phyloP scores from a whole-genome alignment of 495 filamentous ascomycete genomes.

The Talaromyces liani region DNA sequence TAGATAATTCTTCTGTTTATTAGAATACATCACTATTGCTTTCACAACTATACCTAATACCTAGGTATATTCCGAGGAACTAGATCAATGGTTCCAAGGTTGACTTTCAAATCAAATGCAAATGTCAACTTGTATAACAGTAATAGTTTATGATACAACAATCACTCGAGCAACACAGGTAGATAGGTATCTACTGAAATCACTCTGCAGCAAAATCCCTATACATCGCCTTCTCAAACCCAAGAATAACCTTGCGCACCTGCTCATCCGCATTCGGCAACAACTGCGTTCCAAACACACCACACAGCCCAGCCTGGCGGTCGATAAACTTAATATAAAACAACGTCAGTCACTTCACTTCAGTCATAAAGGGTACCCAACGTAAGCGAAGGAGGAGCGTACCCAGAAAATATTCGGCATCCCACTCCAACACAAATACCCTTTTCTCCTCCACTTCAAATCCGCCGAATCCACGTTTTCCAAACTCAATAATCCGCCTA shows the following conservation, averaged over 20 bases:
- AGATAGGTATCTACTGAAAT: not conserved
- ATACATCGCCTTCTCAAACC: constrained; percentile 2
- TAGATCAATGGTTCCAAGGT: no score
- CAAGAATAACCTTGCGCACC: not conserved
- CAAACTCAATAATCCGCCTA: constrained; percentile 13
- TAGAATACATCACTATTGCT: not conserved
- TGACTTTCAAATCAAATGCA: not conserved
- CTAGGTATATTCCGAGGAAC: not conserved
- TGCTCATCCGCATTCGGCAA: constrained; percentile 39
- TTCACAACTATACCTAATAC: not conserved
- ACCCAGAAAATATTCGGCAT: constrained; percentile 21
- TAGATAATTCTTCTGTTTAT: not conserved
- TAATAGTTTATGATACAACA: not conserved
- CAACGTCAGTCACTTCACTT: not conserved
- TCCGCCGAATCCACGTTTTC: constrained; percentile 16
- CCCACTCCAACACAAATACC: constrained; percentile 18
- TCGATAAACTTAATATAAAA: constrained; percentile 49
- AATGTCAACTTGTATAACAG: not conserved
- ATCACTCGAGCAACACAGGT: not conserved
- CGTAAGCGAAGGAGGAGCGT: not conserved
- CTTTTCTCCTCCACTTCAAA: constrained; percentile 18
- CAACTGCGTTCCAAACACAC: constrained; percentile 49
- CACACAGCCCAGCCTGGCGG: constrained; percentile 49
- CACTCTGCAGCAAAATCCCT: not conserved
- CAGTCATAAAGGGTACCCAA: not conserved